Evolutionary conservation across 1,284 basidiomycete genomes (phyloP), one percentile per base, ranked within the genome.

Genomic region (Irpex lacteus): DNA sequence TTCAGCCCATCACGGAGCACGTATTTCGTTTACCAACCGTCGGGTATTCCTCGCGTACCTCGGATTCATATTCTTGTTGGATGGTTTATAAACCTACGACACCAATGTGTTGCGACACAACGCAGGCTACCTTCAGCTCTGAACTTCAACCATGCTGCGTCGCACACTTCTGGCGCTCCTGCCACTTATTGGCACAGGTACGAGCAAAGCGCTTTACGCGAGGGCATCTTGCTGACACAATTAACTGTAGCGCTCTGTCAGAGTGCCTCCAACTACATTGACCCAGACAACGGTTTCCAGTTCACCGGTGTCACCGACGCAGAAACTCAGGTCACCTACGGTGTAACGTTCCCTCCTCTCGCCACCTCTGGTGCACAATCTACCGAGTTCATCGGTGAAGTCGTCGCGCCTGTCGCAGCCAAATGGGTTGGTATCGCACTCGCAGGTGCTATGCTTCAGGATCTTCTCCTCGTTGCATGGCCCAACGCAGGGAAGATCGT

Each of bases 341-440:
- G 85, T 63, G 81, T 80, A 65, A 76, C 82, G 47, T 84, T 87
- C 68, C 85, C 85, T 19, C 81, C 82, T 18, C 70, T 80, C 11
- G 74, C 72, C 5, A 73, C 75, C n/a, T 75, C 76, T 18, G 74
- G 74, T 26, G 63, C 75, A 2, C 73, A 76, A 32, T 73, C 80
- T 9, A 76, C 74, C 34, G 86, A 88, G 69, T 88, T 87, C 71
- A 85, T 89, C 67, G 87, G 82, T 63, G 84, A 86, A 72, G 82
- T 88, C 60, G 81, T 87, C 38, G 82, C 84, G 7, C 85, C 87
- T 2, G 76, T 84, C 59, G 77, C 70, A 5, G 79, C 79, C 7
- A 70, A 79, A 77, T 89, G 86, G 85, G 80, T 80, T 15, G 85
- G 85, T 57, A 71, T 81, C 34, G 75, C 84, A 4, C 80, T 86